Percentiles rank a stretch among this genome's conserved stretches.
Conservation (phyloP, 352 stramenopile species). For the Pelagophyceae sp. region DNA sequence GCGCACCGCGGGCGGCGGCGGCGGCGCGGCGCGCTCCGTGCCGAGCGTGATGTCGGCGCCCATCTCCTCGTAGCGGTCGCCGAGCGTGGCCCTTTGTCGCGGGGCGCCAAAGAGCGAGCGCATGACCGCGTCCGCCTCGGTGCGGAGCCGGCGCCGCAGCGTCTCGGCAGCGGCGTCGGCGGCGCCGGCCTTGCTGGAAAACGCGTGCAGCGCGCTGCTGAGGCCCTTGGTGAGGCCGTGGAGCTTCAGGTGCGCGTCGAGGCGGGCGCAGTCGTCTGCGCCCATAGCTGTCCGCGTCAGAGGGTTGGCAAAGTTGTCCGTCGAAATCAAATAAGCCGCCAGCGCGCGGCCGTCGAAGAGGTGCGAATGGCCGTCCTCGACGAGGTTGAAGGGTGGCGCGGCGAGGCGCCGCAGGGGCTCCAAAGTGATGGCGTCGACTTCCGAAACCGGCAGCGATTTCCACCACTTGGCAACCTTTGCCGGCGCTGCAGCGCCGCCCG, state of each 20-base stretch:
- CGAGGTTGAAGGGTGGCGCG: neutral
- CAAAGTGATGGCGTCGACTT: neutral
- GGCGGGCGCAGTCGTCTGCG: neutral
- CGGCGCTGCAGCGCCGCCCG: too few species aligned
- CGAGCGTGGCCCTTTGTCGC: too few species aligned
- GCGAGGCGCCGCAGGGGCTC: neutral
- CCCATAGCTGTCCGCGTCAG: neutral
- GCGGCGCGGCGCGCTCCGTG: too few species aligned
- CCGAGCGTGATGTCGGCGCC: too few species aligned
- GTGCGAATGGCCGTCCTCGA: neutral
- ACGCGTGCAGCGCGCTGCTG: too few species aligned
- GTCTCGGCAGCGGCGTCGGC: too few species aligned
- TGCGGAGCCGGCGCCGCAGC: too few species aligned
- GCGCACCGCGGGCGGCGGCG: too few species aligned
- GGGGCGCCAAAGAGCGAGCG: neutral
- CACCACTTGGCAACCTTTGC: too few species aligned
- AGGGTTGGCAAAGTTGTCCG: neutral
- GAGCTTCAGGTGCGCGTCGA: neutral
- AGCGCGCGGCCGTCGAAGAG: conserved; percentile 4
- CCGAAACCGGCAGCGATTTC: neutral
- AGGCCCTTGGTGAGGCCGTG: neutral
- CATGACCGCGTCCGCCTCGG: neutral
- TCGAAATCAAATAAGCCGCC: neutral
- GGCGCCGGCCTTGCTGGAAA: too few species aligned
- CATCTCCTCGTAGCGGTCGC: too few species aligned